These are phyloP conservation scores for Stachybotrys elegans DNA, from an alignment of 2,329 filamentous ascomycete species.

Conservation along the genomic window DNA sequence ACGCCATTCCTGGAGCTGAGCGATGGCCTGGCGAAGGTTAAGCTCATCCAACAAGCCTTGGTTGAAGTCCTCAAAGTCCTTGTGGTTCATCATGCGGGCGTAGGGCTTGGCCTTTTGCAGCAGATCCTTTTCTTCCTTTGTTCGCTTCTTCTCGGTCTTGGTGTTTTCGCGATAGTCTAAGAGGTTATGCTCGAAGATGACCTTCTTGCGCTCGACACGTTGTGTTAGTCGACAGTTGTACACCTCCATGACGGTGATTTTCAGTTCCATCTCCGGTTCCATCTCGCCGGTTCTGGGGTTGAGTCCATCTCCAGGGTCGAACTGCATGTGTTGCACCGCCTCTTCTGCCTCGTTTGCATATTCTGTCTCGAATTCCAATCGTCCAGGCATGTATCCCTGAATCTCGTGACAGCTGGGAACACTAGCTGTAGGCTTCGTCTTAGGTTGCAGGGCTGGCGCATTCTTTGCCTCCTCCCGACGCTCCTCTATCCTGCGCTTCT, in stretches of 20 bases:
- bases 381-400: slow-evolving; percentile 96
- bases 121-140: slow-evolving; percentile 89
- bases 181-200: slow-evolving; percentile 91
- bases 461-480: slow-evolving; percentile 83
- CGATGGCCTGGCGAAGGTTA: slow-evolving; percentile 83
- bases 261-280: slow-evolving; percentile 94
- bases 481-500: slow-evolving; percentile 91
- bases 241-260: slow-evolving; percentile 96
- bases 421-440: slow-evolving; percentile 93
- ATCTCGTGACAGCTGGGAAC: slow-evolving; percentile 97
- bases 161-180: slow-evolving; percentile 91
- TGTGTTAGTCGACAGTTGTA: slow-evolving; percentile 91
- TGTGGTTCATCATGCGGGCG: slow-evolving; percentile 90
- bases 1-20: slow-evolving; percentile 92
- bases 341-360: slow-evolving; percentile 98
- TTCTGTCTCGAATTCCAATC: slow-evolving; percentile 94
- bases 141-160: slow-evolving; percentile 86
- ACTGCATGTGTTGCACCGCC: slow-evolving; percentile 96
- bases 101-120: slow-evolving; percentile 94
- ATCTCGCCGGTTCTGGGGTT: slow-evolving; percentile 79
- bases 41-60: slow-evolving; percentile 85
- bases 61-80: slow-evolving; percentile 82
- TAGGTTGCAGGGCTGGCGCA: slow-evolving; percentile 76
- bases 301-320: slow-evolving; percentile 90
- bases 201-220: slow-evolving; percentile 89